Evolutionary conservation across 2,329 filamentous ascomycete species (phyloP).

Genomic region (Fusarium metavorans): DNA sequence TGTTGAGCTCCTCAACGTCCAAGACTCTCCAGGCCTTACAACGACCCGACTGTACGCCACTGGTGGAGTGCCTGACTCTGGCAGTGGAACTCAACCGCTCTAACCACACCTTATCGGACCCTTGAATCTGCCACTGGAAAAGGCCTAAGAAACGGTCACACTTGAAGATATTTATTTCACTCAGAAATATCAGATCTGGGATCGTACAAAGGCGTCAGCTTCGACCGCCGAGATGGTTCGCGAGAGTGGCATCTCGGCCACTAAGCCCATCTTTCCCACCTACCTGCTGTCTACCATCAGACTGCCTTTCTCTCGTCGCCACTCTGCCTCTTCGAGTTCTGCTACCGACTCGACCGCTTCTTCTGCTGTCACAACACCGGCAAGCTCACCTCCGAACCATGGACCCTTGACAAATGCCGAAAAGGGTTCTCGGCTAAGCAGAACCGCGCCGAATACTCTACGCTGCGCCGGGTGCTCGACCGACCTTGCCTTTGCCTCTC

Average conservation of each 20-base stretch:
- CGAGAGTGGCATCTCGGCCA: constrained; percentile 55
- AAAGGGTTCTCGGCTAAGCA: constrained; percentile 50
- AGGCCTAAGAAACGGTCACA: constrained; percentile 19
- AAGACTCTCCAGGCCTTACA: not conserved
- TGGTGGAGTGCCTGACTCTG: constrained; percentile 26
- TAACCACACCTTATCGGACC: constrained; percentile 28
- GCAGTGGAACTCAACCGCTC: constrained; percentile 14
- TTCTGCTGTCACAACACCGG: constrained; percentile 46
- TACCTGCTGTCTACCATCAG: constrained; percentile 66
- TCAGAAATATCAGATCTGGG: constrained; percentile 4
- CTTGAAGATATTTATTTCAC: constrained; percentile 10
- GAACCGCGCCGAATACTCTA: constrained; percentile 65
- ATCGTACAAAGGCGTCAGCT: constrained; percentile 7
- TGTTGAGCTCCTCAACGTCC: not conserved
- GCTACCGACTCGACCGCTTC: constrained; percentile 44
- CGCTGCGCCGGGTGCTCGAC: constrained; percentile 69
- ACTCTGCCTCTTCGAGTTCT: constrained; percentile 52
- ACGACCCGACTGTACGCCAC: constrained; percentile 23
- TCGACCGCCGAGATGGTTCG: constrained; percentile 46
- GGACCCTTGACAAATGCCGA: constrained; percentile 23
- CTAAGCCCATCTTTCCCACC: constrained; percentile 60
- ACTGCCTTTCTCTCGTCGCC: constrained; percentile 60
- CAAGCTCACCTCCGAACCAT: constrained; percentile 42
- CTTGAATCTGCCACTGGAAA: constrained; percentile 24
- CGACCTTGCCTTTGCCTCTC: constrained; percentile 70